Percentiles rank a stretch among this genome's conserved stretches.
phyloP scores from a whole-genome alignment of 2,329 filamentous ascomycete genomes.

The Colletotrichum cereale region DNA sequence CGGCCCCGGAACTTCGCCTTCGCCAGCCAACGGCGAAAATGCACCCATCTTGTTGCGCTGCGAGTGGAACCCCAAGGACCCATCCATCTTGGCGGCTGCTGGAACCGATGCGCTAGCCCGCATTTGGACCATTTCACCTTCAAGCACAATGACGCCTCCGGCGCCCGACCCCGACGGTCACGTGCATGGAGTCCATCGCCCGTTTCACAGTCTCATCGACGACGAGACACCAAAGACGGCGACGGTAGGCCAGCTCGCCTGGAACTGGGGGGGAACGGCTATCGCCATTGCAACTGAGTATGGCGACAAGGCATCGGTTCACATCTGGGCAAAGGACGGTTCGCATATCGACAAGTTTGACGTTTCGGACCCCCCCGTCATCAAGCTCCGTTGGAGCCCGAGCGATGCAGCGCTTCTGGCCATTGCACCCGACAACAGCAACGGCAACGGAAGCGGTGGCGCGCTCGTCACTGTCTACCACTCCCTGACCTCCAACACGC shows the following conservation, averaged over 20 bases:
- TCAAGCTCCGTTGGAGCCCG: conserved; percentile 73
- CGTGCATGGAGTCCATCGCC: conserved; percentile 57
- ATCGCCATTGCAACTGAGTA: conserved; percentile 71
- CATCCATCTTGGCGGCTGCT: conserved; percentile 74
- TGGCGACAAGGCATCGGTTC: conserved; percentile 64
- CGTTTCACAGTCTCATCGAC: conserved; percentile 64
- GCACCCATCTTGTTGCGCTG: conserved; percentile 74
- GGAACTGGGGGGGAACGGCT: conserved; percentile 67
- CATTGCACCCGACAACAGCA: conserved; percentile 64
- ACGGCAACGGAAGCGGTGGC: conserved; percentile 49
- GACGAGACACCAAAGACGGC: conserved; percentile 64
- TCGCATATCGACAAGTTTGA: conserved; percentile 65
- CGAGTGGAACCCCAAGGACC: conserved; percentile 76
- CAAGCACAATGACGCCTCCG: conserved; percentile 51
- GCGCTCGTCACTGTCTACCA: conserved; percentile 69
- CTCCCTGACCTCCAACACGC: conserved; percentile 56
- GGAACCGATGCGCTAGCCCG: conserved; percentile 78
- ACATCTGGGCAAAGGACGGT: conserved; percentile 68
- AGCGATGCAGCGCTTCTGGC: conserved; percentile 66
- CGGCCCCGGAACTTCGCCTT: conserved; percentile 43
- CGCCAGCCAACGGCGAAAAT: conserved; percentile 58
- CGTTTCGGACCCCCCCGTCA: conserved; percentile 70
- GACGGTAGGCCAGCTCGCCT: conserved; percentile 70
- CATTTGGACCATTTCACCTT: conserved; percentile 73
- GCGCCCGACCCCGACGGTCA: conserved; percentile 49